Evolutionary conservation across 164 flowering plant species (phyloP), one percentile per base, ranked within the genome.

Genomic region (Akebia trifoliata): DNA sequence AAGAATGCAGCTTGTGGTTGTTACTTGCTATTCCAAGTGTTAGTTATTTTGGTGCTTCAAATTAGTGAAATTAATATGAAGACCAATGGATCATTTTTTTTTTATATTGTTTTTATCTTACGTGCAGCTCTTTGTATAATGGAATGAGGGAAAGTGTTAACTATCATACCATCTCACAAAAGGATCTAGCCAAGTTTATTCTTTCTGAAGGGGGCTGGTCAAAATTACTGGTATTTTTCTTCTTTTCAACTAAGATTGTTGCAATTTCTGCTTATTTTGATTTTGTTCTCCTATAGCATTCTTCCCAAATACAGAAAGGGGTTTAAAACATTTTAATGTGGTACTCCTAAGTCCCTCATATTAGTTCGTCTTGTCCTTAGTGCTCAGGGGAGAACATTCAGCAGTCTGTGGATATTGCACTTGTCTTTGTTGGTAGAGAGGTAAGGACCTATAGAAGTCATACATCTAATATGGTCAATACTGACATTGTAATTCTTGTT

Each of bases 131-230:
- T 48, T 65, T 59, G 17, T 39, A 21, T 47, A 31, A 65, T 62
- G 61, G 58, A 47, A 46, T 65, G 51, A 70, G 70, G 56, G 80
- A 76, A 36, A 61, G 58, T 46, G 81, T 90, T 35, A 69, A 79
- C 40, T 86, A 90, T 61, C 83, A 74, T 64, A 82, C 83, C 50
- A 59, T 90, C 34, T 77, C 85, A 28, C 72, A 78, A 25, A 76
- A 69, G 71, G 88, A 83, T 59, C 70, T 90, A 49, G 95, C 83
- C 17, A 72, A 68, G 47, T 73, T 83, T 50, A 74, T 83, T 56
- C 69, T 86, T 9, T 66, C 81, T 44, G 57, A 77, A 53, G 94
- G 85, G 17, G 84, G 90, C 44, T 89, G 91, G 97, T 83, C 85
- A 38, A 70, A 78, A 59, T 62, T 81, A 14, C 69, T 86, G 97